Conservation (phyloP, 371 early-diverging fungal genomes). For the Apophysomyces variabilis region DNA sequence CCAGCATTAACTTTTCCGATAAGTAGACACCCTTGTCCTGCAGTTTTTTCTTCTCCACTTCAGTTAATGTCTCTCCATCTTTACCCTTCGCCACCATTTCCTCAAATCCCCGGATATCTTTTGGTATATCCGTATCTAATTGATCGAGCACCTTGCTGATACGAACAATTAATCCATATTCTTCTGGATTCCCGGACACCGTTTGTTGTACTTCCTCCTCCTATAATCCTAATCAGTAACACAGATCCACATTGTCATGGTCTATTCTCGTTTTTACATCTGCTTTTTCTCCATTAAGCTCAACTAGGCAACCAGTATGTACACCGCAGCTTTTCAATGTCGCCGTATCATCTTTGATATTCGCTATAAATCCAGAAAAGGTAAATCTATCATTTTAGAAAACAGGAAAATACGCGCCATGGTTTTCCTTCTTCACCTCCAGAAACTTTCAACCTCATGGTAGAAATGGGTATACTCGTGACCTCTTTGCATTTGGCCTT, state of each 20-base stretch:
- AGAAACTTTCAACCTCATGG: conserved; percentile 48
- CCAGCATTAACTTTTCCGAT: conserved; percentile 62
- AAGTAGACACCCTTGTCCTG: conserved; percentile 52
- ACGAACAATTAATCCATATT: conserved; percentile 42
- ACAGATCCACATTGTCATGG: neutral
- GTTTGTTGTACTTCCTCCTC: conserved; percentile 54
- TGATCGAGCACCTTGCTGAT: conserved; percentile 35
- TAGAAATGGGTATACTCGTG: conserved; percentile 51
- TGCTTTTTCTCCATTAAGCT: conserved; percentile 58
- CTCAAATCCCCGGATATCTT: conserved; percentile 31
- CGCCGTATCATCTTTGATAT: conserved; percentile 68
- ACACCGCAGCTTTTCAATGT: conserved; percentile 59
- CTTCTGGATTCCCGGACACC: conserved; percentile 57
- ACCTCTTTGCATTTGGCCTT: conserved; percentile 45
- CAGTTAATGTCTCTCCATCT: conserved; percentile 17
- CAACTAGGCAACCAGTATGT: conserved; percentile 49
- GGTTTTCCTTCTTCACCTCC: conserved; percentile 38
- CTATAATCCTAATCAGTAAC: conserved; percentile 21
- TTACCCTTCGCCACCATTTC: conserved; percentile 13
- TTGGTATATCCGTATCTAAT: conserved; percentile 18
- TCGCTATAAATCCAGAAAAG: conserved; percentile 32
- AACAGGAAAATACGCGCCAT: neutral
- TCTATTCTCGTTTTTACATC: conserved; percentile 42
- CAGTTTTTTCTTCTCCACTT: conserved; percentile 36
- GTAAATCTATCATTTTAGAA: neutral